Conservation (phyloP, 1,139 yeast species). For the Magnusiomyces paraingens region DNA sequence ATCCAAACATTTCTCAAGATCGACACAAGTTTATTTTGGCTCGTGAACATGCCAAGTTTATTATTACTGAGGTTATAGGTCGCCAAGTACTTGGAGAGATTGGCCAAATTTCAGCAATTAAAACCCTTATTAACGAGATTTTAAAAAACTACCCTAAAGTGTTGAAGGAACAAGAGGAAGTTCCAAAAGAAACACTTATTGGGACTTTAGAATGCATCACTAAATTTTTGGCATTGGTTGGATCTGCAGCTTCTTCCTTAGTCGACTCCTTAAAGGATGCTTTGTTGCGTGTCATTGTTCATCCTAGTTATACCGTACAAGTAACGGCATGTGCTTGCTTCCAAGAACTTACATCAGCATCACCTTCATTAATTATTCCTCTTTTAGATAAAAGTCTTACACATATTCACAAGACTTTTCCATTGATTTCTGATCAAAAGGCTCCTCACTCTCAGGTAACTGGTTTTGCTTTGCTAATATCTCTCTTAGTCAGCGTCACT, state of each 20-base stretch:
- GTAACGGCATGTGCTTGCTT: slow-evolving; percentile 22
- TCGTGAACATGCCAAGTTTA: slow-evolving; percentile 26
- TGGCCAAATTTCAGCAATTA: slow-evolving; percentile 30
- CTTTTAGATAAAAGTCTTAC: slow-evolving; percentile 24
- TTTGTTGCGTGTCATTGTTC: slow-evolving; percentile 18
- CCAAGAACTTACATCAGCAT: slow-evolving; percentile 20
- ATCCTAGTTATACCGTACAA: slow-evolving; percentile 24
- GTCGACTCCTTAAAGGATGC: slow-evolving; percentile 22
- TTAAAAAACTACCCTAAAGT: slow-evolving; percentile 26
- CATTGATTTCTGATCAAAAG: slow-evolving; percentile 21
- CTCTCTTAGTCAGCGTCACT: slow-evolving; percentile 27
- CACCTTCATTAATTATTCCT: slow-evolving; percentile 27
- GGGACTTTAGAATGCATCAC: slow-evolving; percentile 26
- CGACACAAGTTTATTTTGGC: slow-evolving; percentile 24
- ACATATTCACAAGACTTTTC: slow-evolving; percentile 26
- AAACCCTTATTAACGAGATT: slow-evolving; percentile 26
- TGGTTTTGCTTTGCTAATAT: slow-evolving; percentile 29
- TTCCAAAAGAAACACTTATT: slow-evolving; percentile 24
- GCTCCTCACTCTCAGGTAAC: slow-evolving; percentile 20
- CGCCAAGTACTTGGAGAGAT: slow-evolving; percentile 30
- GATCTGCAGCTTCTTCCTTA: slow-evolving; percentile 30
- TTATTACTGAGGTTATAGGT: slow-evolving; percentile 28
- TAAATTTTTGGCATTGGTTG: slow-evolving; percentile 27
- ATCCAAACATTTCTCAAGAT: slow-evolving; percentile 19
- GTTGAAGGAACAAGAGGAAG: slow-evolving; percentile 21